Evolutionary conservation across 2,329 filamentous ascomycete species (phyloP), one percentile per base, ranked within the genome.

Genomic region (Neonectria coccinea): DNA sequence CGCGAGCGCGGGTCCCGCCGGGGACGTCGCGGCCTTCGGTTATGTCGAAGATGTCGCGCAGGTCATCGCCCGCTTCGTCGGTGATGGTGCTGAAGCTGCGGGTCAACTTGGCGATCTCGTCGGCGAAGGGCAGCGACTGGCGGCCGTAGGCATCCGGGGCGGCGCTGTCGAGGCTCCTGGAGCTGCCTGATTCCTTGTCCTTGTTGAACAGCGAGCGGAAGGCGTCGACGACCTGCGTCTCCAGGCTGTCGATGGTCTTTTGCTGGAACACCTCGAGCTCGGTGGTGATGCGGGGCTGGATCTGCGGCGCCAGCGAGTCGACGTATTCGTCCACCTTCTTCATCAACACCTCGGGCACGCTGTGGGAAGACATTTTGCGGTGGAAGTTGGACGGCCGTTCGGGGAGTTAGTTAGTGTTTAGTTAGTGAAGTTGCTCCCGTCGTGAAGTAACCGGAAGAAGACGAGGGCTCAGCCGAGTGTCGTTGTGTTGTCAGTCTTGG

Each of bases 301-400:
- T 82, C 68, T 83, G 79, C 6, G 81, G 81, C 2, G 79, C 79
- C 4, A 83, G 79, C 0, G 81, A 82, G 76, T 83, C 81, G 71
- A 83, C 81, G 54, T 83, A 83, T 16, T 81, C 77, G 75, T 83
- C 81, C 2, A 83, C 78, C 64, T 82, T 80, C 51, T 77, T 76
- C 75, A 82, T 79, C 62, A 83, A 62, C 31, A 81, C 79, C 51
- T 82, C 81, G 50, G 81, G 79, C 20, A 83, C 67, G n/a, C 75
- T 76, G 66, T 73, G 75, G 6, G 76, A 78, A 67, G 79, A 78
- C 79, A 80, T 25, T 25, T 25, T 25, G 25, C 5, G 2, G 25
- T 6, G 5, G 25, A 5, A 25, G 25, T 5, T 25, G 5, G 5
- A 6, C 5, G 25, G 25, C 25, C 25, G 25, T 6, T 6, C 25